Evolutionary conservation across 2,329 filamentous ascomycete genomes (phyloP).

Genomic region (Beauveria australis): DNA sequence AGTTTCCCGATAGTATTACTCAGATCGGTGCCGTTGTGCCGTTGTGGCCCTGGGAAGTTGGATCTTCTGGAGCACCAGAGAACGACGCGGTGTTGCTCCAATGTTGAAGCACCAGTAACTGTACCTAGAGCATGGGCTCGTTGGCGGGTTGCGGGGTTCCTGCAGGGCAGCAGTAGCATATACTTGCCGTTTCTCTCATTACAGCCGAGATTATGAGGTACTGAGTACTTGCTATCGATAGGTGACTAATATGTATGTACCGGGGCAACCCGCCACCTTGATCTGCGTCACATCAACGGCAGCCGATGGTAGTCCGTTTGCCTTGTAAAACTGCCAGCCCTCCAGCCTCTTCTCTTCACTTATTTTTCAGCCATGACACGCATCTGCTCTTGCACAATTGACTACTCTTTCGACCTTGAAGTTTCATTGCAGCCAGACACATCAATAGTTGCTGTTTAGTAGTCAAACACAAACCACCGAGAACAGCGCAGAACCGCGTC

Average conservation of each 20-base stretch:
- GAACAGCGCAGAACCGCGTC: background rate
- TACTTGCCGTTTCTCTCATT: background rate
- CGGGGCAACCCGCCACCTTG: conserved; percentile 12
- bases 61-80: background rate
- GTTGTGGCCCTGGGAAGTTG: background rate
- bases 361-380: conserved; percentile 6
- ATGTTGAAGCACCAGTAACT: background rate
- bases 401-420: background rate
- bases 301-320: background rate
- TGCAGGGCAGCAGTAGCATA: background rate
- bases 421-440: background rate
- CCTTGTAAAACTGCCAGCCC: background rate
- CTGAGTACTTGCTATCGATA: background rate
- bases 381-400: background rate
- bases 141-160: conserved; percentile 2
- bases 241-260: conserved; percentile 12
- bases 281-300: conserved; percentile 12
- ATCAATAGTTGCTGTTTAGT: background rate
- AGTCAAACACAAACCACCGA: background rate
- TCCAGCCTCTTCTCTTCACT: conserved; percentile 1
- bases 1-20: background rate
- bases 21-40: background rate
- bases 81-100: background rate
- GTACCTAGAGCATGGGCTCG: background rate
- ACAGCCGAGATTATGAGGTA: background rate